A percentile compares a stretch with the other conserved stretches of the same genome.
phyloP scores from a whole-genome alignment of 345 rosid species.

The Garcia nutans region DNA sequence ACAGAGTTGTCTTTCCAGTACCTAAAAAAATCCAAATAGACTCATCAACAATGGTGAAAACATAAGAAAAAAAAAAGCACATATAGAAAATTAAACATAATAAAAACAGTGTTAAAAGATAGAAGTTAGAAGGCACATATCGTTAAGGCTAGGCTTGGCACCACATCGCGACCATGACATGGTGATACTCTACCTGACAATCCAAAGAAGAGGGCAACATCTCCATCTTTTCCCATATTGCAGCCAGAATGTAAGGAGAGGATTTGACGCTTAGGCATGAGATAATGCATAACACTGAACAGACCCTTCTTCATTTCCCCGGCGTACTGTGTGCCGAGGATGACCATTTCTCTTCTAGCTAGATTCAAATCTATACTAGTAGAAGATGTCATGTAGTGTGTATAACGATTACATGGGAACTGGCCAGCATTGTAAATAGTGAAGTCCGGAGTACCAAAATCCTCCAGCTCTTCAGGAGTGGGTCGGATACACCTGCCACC shows the following conservation, averaged over 20 bases:
- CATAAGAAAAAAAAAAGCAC: neutral
- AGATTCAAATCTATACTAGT: slow-evolving; percentile 96
- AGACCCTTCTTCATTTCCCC: slow-evolving; percentile 99
- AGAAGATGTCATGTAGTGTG: slow-evolving; percentile 98
- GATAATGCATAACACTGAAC: slow-evolving; percentile 97
- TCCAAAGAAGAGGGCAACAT: slow-evolving; percentile 99
- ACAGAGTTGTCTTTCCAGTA: slow-evolving; percentile 92
- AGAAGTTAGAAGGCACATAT: slow-evolving; percentile 32
- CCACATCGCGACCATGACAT: slow-evolving; percentile 32
- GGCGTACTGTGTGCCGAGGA: slow-evolving; percentile 96
- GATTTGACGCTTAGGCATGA: slow-evolving; percentile 96
- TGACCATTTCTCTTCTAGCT: slow-evolving; percentile 95
- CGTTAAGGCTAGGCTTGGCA: slow-evolving; percentile 21
- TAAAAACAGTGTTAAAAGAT: neutral
- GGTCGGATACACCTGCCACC: slow-evolving; percentile 99
- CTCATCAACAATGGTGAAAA: slow-evolving; percentile 21
- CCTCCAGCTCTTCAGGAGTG: slow-evolving; percentile 95
- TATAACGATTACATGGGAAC: slow-evolving; percentile 98
- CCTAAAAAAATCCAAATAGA: slow-evolving; percentile 38
- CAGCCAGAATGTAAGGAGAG: slow-evolving; percentile 96
- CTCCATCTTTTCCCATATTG: slow-evolving; percentile 99
- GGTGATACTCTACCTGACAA: slow-evolving; percentile 77
- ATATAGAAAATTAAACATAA: neutral
- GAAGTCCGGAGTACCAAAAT: slow-evolving; percentile 97
- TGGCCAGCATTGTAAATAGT: slow-evolving; percentile 98